These are phyloP conservation scores for Juncus effusus DNA, from an alignment of 176 grass and related monocot species.

Conservation along the genomic window DNA sequence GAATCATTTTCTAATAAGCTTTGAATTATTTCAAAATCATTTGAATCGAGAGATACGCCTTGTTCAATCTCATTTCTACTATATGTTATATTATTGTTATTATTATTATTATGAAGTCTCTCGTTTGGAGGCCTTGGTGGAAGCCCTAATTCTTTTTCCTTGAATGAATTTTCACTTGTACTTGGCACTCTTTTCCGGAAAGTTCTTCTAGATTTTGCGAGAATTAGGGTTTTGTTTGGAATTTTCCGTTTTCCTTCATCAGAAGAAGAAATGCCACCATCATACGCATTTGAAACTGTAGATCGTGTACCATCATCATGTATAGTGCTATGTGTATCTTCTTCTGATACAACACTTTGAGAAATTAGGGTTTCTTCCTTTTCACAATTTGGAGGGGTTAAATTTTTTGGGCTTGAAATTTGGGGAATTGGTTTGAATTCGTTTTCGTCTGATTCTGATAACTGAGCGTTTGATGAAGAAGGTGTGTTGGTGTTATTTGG, in stretches of 20 bases:
- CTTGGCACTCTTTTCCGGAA: conserved; percentile 25
- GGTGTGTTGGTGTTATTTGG: conserved; percentile 8
- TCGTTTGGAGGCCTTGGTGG: conserved; percentile 42
- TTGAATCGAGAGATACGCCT: conserved; percentile 55
- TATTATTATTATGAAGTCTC: conserved; percentile 32
- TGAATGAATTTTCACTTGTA: conserved; percentile 12
- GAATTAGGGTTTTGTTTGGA: neutral
- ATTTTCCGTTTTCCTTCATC: conserved; percentile 18
- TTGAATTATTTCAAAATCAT: conserved; percentile 48
- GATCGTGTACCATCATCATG: neutral
- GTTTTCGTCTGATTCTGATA: conserved; percentile 16
- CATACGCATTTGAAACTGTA: conserved; percentile 38
- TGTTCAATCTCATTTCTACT: conserved; percentile 23
- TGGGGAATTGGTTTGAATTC: conserved; percentile 10
- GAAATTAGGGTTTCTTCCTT: conserved; percentile 7
- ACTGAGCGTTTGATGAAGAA: conserved; percentile 14
- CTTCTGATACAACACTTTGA: conserved; percentile 28
- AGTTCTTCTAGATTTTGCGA: conserved; percentile 40
- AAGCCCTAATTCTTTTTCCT: conserved; percentile 31
- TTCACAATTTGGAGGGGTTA: neutral
- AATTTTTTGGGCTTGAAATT: conserved; percentile 4
- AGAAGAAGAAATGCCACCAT: conserved; percentile 41
- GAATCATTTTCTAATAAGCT: conserved; percentile 43
- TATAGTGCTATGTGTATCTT: conserved; percentile 24
- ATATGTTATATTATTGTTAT: conserved; percentile 20